Conservation (phyloP, 129 eudicot species). For the Centrapalus pauciflorus region DNA sequence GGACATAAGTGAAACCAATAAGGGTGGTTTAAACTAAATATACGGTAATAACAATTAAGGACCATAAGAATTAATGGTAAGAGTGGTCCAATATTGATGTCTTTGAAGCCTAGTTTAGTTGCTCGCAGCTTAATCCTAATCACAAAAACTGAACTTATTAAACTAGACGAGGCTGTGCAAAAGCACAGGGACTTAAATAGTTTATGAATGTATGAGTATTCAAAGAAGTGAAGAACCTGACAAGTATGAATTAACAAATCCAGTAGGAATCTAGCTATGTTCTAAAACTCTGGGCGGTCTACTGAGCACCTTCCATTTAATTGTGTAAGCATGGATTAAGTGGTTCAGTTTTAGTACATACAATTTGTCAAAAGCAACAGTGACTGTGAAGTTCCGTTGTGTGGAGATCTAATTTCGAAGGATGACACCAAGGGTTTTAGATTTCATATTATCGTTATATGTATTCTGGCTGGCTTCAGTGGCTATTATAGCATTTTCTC, state of each 20-base stretch:
- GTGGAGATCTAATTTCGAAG: background rate
- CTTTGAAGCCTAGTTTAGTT: background rate
- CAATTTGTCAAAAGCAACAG: background rate
- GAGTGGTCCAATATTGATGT: background rate
- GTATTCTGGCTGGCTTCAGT: background rate
- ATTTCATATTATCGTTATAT: background rate
- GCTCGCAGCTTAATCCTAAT: background rate
- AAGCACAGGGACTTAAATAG: background rate
- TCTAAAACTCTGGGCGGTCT: background rate
- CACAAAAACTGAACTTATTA: background rate
- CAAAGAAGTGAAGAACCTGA: background rate
- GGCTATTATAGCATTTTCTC: background rate
- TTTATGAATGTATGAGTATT: background rate
- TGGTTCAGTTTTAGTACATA: background rate
- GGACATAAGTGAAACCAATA: background rate
- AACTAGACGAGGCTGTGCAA: background rate
- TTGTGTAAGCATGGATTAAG: background rate
- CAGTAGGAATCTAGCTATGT: background rate
- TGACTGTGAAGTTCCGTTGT: background rate
- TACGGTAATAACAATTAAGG: background rate
- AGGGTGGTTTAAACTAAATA: background rate
- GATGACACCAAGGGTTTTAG: background rate
- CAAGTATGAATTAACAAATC: no score
- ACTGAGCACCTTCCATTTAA: background rate
- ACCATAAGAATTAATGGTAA: background rate